Evolutionary conservation across 768 basidiomycete species (phyloP).

Genomic region (Lyophyllum decastes): DNA sequence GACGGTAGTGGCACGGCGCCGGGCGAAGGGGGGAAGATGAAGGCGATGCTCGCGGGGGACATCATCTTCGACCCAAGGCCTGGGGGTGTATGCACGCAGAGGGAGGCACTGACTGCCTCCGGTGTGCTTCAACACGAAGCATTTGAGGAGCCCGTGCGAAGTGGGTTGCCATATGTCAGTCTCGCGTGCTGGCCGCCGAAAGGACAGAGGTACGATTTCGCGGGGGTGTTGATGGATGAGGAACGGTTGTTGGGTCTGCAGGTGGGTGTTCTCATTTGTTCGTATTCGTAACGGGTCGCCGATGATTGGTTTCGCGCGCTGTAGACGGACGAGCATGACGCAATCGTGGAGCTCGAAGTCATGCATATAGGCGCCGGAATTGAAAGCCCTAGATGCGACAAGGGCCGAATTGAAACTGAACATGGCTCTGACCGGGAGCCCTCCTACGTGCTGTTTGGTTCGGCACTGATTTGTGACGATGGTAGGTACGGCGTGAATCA

Average conservation of each 20-base stretch:
- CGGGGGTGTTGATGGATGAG: conserved; percentile 42
- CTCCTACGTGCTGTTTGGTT: too few species aligned
- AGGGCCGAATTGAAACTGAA: too few species aligned
- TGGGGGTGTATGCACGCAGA: background rate
- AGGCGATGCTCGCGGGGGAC: too few species aligned
- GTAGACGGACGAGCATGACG: conserved; percentile 9
- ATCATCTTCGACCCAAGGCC: too few species aligned
- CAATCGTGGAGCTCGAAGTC: conserved; percentile 6
- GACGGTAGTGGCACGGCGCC: background rate
- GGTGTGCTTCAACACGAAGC: conserved; percentile 1
- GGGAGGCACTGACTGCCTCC: background rate
- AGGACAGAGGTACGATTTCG: conserved; percentile 13
- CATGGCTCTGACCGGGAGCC: too few species aligned
- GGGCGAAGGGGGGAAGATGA: too few species aligned
- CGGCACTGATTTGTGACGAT: too few species aligned
- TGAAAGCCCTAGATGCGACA: too few species aligned
- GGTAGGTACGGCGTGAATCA: too few species aligned
- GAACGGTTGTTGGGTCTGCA: conserved; percentile 38
- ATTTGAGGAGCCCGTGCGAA: conserved; percentile 27
- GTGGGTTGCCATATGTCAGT: conserved; percentile 28
- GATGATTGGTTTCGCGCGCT: too few species aligned
- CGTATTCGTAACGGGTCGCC: too few species aligned
- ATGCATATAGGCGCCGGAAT: conserved; percentile 4
- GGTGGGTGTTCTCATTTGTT: conserved; percentile 16
- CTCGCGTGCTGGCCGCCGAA: conserved; percentile 7